Conservation (phyloP, 1,284 basidiomycete species). For the Cryptococcus jaspeensis region DNA sequence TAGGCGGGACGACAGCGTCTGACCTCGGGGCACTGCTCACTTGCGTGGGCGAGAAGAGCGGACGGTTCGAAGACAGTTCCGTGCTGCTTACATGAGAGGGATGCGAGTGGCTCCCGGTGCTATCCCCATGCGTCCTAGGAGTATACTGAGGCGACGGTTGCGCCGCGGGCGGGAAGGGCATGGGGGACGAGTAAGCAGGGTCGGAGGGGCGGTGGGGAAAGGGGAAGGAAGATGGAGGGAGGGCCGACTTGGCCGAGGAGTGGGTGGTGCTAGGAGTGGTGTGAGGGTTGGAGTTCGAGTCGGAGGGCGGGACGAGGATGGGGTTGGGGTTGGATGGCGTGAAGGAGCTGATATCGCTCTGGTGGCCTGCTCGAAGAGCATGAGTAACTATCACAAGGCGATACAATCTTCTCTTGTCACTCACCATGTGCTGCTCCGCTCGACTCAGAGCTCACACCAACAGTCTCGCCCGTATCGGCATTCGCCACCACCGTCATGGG, state of each 20-base stretch:
- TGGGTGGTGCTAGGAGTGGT: neutral
- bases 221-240: constrained; percentile 12
- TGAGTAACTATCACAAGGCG: too few relatives aligned
- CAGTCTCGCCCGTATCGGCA: neutral
- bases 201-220: constrained; percentile 5
- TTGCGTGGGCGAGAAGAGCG: constrained; percentile 34
- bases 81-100: constrained; percentile 15
- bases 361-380: neutral
- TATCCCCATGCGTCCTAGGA: too few relatives aligned
- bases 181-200: constrained; percentile 10
- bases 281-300: neutral
- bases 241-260: neutral
- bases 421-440: neutral
- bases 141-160: too few relatives aligned
- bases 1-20: neutral
- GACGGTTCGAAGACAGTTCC: constrained; percentile 23
- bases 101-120: neutral
- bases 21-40: constrained; percentile 8
- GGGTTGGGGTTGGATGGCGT: constrained; percentile 8
- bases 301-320: neutral
- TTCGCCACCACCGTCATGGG: constrained; percentile 7
- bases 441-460: neutral
- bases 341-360: constrained; percentile 19
- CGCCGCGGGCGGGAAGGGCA: neutral
- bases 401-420: too few relatives aligned